phyloP scores from a whole-genome alignment of 257 asterid genomes.

The Hygrophila difformis region DNA sequence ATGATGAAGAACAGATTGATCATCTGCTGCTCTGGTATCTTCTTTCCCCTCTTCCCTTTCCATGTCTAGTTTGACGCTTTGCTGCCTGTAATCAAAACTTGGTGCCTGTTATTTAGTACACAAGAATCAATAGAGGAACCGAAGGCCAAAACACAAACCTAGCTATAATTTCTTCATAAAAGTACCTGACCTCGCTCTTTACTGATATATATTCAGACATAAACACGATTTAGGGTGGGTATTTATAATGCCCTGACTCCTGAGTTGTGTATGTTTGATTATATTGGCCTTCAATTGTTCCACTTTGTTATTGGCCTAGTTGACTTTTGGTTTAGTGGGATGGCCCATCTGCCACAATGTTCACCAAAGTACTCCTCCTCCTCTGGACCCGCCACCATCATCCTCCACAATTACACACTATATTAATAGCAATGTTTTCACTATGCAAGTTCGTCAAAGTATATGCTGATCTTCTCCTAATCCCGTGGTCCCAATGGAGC shows the following conservation, averaged over 20 bases:
- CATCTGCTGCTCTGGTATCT: slow-evolving; percentile 15
- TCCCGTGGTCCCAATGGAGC: too few relatives aligned
- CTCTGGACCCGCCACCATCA: slow-evolving; percentile 20
- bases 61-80: slow-evolving; percentile 10
- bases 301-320: slow-evolving; percentile 2
- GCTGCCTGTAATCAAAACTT: too few relatives aligned
- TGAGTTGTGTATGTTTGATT: too few relatives aligned
- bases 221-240: slow-evolving; percentile 11
- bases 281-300: background rate
- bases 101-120: background rate
- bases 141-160: background rate
- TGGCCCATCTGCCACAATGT: slow-evolving; percentile 24
- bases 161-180: slow-evolving; percentile 3
- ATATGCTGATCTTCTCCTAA: too few relatives aligned
- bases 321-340: slow-evolving; percentile 30
- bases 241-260: slow-evolving; percentile 20
- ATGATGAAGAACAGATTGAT: too few relatives aligned
- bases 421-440: too few relatives aligned
- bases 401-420: background rate
- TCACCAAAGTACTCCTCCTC: slow-evolving; percentile 14
- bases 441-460: too few relatives aligned
- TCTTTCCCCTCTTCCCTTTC: slow-evolving; percentile 23
- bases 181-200: slow-evolving; percentile 2
- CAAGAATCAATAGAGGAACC: background rate
- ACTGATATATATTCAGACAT: slow-evolving; percentile 6